A percentile compares a stretch with the other conserved stretches of the same genome.
Conservation (phyloP, 2,329 filamentous ascomycete species). For the Pseudogymnoascus sp. region DNA sequence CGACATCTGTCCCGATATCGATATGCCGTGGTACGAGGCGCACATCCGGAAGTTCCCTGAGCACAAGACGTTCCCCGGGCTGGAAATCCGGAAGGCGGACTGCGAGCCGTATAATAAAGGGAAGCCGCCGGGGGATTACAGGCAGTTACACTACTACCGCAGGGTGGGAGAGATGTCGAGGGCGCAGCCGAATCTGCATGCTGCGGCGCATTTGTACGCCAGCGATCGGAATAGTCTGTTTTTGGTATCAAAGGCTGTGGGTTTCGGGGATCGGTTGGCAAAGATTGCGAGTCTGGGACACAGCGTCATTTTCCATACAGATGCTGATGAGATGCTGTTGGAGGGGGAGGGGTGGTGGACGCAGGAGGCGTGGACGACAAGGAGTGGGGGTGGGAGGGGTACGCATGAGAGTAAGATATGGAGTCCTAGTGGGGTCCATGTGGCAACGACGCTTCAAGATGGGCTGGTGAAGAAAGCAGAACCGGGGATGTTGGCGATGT, state of each 20-base stretch:
- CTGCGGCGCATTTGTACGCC: conserved; percentile 48
- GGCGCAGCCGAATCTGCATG: conserved; percentile 43
- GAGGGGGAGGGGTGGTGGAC: conserved; percentile 34
- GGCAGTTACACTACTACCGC: conserved; percentile 11
- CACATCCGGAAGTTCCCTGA: conserved; percentile 5
- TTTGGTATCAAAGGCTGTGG: conserved; percentile 41
- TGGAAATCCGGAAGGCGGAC: conserved; percentile 43
- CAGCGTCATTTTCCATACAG: conserved; percentile 39
- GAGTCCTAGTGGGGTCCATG: conserved; percentile 30
- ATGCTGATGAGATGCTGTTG: conserved; percentile 33
- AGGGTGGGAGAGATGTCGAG: conserved; percentile 30
- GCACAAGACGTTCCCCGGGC: conserved; percentile 18
- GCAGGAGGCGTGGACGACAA: conserved; percentile 39
- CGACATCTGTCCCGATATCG: conserved; percentile 12
- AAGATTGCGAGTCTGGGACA: conserved; percentile 40
- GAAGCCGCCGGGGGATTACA: conserved; percentile 12
- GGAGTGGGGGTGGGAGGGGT: conserved; percentile 36
- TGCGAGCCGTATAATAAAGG: conserved; percentile 12
- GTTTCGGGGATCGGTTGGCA: conserved; percentile 30
- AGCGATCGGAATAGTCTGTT: conserved; percentile 47
- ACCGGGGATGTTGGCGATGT: conserved; percentile 8
- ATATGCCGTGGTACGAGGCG: conserved; percentile 17
- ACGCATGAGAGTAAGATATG: conserved; percentile 39
- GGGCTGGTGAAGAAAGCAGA: conserved; percentile 31
- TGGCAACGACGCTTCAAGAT: conserved; percentile 42